Evolutionary conservation across 129 eudicot species (phyloP).

Genomic region (Arctium minus): DNA sequence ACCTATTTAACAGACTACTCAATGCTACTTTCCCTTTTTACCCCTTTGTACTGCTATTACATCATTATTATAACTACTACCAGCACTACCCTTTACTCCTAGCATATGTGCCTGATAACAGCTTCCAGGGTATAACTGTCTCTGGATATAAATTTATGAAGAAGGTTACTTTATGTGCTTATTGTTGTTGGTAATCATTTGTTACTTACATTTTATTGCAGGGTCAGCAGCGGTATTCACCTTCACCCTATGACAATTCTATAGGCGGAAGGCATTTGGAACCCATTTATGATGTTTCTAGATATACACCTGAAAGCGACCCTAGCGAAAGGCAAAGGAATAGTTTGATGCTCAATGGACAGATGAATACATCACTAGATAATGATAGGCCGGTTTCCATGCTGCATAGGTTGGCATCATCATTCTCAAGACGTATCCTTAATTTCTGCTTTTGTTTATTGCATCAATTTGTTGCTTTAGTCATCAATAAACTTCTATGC

Average conservation of each 20-base stretch:
- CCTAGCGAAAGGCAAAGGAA: slow-evolving; percentile 29
- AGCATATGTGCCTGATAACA: background rate
- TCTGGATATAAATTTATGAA: background rate
- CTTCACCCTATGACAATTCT: slow-evolving; percentile 39
- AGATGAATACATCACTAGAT: slow-evolving; percentile 30
- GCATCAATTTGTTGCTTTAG: background rate
- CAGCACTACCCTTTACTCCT: background rate
- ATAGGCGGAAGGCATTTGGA: slow-evolving; percentile 43
- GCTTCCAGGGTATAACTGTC: background rate
- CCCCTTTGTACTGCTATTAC: background rate
- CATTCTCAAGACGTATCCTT: background rate
- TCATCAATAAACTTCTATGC: background rate
- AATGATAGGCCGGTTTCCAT: slow-evolving; percentile 26
- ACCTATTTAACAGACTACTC: background rate
- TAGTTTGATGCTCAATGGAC: slow-evolving; percentile 37
- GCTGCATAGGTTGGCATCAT: slow-evolving; percentile 48
- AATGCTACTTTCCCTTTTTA: background rate
- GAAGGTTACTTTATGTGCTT: background rate
- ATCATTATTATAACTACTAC: background rate
- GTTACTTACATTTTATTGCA: slow-evolving; percentile 23
- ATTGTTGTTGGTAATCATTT: background rate
- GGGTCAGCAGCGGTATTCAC: slow-evolving; percentile 45
- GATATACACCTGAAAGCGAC: slow-evolving; percentile 42
- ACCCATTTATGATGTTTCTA: slow-evolving; percentile 34
- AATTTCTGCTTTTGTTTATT: background rate